Evolutionary conservation across 139 green algal species (phyloP).

Genomic region (Nannochloris sp.): DNA sequence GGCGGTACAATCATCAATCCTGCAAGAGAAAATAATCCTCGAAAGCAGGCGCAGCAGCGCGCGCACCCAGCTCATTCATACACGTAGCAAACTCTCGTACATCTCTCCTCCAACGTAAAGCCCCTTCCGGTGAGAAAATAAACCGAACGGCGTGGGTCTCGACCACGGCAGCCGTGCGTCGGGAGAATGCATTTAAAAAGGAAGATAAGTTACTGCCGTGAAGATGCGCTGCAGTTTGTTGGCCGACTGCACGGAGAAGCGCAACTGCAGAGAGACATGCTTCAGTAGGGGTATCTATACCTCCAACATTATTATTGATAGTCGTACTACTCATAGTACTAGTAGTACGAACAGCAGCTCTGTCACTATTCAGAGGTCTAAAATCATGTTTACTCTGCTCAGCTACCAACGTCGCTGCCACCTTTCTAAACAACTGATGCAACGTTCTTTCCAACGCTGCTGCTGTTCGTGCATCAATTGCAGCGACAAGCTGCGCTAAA

Average conservation of each 20-base stretch:
- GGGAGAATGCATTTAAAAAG: slow-evolving; percentile 43
- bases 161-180: slow-evolving; percentile 18
- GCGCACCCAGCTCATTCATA: slow-evolving; percentile 13
- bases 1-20: slow-evolving; percentile 69
- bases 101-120: slow-evolving; percentile 63
- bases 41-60: slow-evolving; percentile 15
- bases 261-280: slow-evolving; percentile 38
- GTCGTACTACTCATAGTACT: no score
- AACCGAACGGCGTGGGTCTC: slow-evolving; percentile 49
- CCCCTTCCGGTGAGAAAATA: slow-evolving; percentile 49
- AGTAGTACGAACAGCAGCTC: no score
- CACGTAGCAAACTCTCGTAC: slow-evolving; percentile 49
- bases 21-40: slow-evolving; percentile 32
- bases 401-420: slow-evolving; percentile 22
- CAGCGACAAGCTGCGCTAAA: slow-evolving; percentile 36
- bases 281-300: slow-evolving; percentile 48
- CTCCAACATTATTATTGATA: no score
- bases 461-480: slow-evolving; percentile 39
- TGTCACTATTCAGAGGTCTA: slow-evolving; percentile 22
- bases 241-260: slow-evolving; percentile 30
- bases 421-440: slow-evolving; percentile 37
- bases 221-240: slow-evolving; percentile 25
- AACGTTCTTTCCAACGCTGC: slow-evolving; percentile 35
- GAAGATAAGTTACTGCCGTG: slow-evolving; percentile 39
- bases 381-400: slow-evolving; percentile 57